Evolutionary conservation across 192 early-diverging fungal genomes (phyloP).

Genomic region (Umbelopsis sp.): DNA sequence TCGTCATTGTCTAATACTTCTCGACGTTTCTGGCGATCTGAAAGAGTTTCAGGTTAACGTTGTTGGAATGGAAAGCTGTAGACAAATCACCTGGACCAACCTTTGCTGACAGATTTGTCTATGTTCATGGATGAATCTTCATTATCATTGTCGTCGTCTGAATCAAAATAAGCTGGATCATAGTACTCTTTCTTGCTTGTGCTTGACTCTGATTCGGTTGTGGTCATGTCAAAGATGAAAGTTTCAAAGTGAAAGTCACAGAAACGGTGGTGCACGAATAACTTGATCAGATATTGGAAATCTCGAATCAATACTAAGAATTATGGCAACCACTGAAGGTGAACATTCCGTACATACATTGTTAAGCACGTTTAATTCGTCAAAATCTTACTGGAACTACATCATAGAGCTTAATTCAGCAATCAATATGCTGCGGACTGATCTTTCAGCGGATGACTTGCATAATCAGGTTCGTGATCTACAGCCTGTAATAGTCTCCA

Average conservation of each 20-base stretch:
- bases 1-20: slow-evolving; percentile 47
- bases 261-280: not conserved
- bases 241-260: not conserved
- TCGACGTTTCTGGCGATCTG: slow-evolving; percentile 26
- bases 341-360: not conserved
- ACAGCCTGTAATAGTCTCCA: too few relatives aligned
- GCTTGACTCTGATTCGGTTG: not conserved
- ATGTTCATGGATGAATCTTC: not conserved
- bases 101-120: slow-evolving; percentile 3
- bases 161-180: slow-evolving; percentile 57
- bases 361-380: not conserved
- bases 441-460: not conserved
- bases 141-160: slow-evolving; percentile 37
- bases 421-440: not conserved
- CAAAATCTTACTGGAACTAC: not conserved
- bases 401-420: not conserved
- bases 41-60: not conserved
- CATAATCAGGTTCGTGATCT: not conserved
- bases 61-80: not conserved
- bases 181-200: slow-evolving; percentile 41
- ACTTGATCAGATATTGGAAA: not conserved
- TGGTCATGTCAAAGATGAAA: not conserved
- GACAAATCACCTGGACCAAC: slow-evolving; percentile 6
- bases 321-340: not conserved
- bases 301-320: not conserved